These are phyloP conservation scores for Plasmodium vinckei DNA, from an alignment of 169 alveolate species.

Conservation along the genomic window DNA sequence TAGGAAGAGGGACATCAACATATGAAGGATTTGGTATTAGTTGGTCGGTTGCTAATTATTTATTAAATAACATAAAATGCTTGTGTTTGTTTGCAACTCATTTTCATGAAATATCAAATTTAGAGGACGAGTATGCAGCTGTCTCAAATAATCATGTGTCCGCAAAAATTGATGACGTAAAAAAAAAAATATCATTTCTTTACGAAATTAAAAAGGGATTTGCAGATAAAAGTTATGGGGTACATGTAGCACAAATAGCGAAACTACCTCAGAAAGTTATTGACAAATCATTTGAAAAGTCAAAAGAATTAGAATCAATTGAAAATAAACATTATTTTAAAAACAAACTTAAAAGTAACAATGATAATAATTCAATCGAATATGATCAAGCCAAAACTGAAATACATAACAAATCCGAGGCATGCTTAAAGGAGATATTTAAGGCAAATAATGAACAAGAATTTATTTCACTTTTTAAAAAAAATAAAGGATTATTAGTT, in stretches of 20 bases:
- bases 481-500: background rate
- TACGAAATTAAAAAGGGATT: slow-evolving; percentile 93
- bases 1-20: slow-evolving; percentile 98
- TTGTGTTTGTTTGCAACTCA: slow-evolving; percentile 98
- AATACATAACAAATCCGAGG: background rate
- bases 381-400: slow-evolving; percentile 12
- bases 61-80: slow-evolving; percentile 92
- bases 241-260: slow-evolving; percentile 95
- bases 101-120: slow-evolving; percentile 96
- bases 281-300: slow-evolving; percentile 75
- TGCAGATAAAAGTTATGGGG: slow-evolving; percentile 94
- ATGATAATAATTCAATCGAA: background rate
- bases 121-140: slow-evolving; percentile 88
- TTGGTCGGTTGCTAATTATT: slow-evolving; percentile 95
- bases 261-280: slow-evolving; percentile 90
- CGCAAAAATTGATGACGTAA: slow-evolving; percentile 77
- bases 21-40: slow-evolving; percentile 98
- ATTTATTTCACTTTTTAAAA: slow-evolving; percentile 12
- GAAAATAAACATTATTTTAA: slow-evolving; percentile 73
- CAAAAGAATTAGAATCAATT: slow-evolving; percentile 70
- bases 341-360: slow-evolving; percentile 15
- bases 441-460: slow-evolving; percentile 6
- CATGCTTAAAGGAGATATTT: slow-evolving; percentile 11
- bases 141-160: slow-evolving; percentile 89
- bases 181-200: slow-evolving; percentile 84